A percentile compares a stretch with the other conserved stretches of the same genome.
These are phyloP conservation scores for Xylaria cubensis DNA, from an alignment of 495 filamentous ascomycete species.

Conservation along the genomic window DNA sequence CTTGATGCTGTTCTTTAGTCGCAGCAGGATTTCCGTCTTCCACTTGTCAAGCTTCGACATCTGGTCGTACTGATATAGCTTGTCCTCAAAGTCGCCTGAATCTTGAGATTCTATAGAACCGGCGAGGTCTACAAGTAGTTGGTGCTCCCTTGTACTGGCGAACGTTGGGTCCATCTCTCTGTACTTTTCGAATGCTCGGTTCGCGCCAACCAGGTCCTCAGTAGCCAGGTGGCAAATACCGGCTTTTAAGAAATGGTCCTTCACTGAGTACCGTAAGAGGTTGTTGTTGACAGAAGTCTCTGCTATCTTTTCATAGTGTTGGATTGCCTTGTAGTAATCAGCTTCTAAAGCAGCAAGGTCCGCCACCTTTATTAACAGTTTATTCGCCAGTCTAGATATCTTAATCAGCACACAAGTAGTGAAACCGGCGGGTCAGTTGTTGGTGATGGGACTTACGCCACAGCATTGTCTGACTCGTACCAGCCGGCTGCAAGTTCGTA, in stretches of 20 bases:
- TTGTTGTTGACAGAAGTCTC: slow-evolving; percentile 74
- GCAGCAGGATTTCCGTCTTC: slow-evolving; percentile 86
- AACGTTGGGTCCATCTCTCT: slow-evolving; percentile 82
- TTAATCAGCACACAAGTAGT: slow-evolving; percentile 31
- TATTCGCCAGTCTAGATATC: slow-evolving; percentile 76
- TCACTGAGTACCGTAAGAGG: slow-evolving; percentile 88
- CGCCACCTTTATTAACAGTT: slow-evolving; percentile 85
- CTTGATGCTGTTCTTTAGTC: slow-evolving; percentile 83
- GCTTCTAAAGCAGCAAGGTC: slow-evolving; percentile 81
- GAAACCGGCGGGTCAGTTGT: not conserved
- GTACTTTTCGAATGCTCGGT: slow-evolving; percentile 80
- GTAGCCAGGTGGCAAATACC: slow-evolving; percentile 82
- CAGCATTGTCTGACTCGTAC: slow-evolving; percentile 87
- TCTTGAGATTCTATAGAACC: slow-evolving; percentile 75
- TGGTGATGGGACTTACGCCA: slow-evolving; percentile 64
- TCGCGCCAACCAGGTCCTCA: slow-evolving; percentile 75
- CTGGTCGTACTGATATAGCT: slow-evolving; percentile 85
- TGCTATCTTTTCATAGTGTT: slow-evolving; percentile 81
- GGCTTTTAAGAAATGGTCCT: slow-evolving; percentile 91
- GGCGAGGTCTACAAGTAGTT: slow-evolving; percentile 75
- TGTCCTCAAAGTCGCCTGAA: slow-evolving; percentile 81
- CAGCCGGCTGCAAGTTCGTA: slow-evolving; percentile 84
- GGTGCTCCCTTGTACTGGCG: slow-evolving; percentile 73
- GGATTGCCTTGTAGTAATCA: slow-evolving; percentile 82
- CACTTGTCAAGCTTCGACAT: slow-evolving; percentile 92